phyloP scores from a whole-genome alignment of 306 rosid genomes.

The Rubus idaeus region DNA sequence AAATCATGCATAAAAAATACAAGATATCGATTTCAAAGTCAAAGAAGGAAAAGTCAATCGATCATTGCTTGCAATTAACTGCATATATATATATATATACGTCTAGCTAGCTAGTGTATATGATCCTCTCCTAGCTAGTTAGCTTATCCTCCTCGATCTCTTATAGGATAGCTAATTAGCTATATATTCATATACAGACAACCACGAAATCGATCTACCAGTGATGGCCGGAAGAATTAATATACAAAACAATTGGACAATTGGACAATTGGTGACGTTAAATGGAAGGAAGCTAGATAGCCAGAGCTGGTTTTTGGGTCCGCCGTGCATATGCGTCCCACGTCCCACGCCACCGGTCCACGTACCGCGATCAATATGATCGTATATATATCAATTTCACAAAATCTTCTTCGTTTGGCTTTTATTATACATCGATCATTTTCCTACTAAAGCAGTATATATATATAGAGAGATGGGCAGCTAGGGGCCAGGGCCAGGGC shows the following conservation, averaged over 20 bases:
- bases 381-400: neutral
- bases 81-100: too few relatives aligned
- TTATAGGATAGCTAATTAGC: neutral
- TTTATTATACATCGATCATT: neutral
- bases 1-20: neutral
- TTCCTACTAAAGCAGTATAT: neutral
- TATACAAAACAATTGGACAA: neutral
- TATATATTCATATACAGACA: neutral
- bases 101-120: neutral
- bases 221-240: neutral
- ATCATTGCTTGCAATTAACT: neutral
- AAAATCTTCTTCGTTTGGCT: neutral
- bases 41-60: neutral
- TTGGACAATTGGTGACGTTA: neutral
- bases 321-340: neutral
- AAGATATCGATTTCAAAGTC: neutral
- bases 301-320: slow-evolving; percentile 1
- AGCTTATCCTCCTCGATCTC: neutral
- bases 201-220: neutral
- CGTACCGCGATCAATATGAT: neutral
- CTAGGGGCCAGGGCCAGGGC: neutral
- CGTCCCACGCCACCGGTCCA: neutral
- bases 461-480: neutral
- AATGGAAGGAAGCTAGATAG: neutral
- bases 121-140: neutral